Percentiles rank a stretch among this genome's conserved stretches.
These are phyloP conservation scores for Boletus sp. DNA, from an alignment of 768 basidiomycete species.

Conservation along the genomic window DNA sequence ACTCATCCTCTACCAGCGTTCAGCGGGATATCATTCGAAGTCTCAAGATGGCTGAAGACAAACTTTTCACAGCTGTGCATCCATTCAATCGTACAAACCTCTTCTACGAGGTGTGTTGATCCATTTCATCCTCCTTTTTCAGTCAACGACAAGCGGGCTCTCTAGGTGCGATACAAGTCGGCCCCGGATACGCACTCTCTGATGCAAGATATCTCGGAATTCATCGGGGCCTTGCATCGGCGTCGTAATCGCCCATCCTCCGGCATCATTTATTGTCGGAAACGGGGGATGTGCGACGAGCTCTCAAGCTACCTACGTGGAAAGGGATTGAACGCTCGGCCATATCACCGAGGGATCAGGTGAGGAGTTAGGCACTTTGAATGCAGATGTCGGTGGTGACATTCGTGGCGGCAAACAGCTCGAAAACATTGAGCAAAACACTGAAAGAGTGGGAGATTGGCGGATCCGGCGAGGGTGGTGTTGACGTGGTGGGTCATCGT, in stretches of 20 bases:
- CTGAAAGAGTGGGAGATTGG: conserved; percentile 60
- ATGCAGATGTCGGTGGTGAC: neutral
- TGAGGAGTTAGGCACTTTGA: conserved; percentile 25
- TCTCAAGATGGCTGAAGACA: conserved; percentile 54
- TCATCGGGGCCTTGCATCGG: conserved; percentile 59
- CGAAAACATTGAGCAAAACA: conserved; percentile 47
- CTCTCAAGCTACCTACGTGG: conserved; percentile 60
- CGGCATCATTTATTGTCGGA: conserved; percentile 80
- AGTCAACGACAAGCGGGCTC: neutral
- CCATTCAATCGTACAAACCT: conserved; percentile 81
- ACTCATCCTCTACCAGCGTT: conserved; percentile 45
- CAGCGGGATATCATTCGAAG: conserved; percentile 68
- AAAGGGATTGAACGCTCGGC: conserved; percentile 62
- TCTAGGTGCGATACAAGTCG: conserved; percentile 61
- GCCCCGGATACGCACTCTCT: conserved; percentile 48
- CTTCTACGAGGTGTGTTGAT: conserved; percentile 64
- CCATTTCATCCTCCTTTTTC: neutral
- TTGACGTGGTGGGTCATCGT: conserved; percentile 55
- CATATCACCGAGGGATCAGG: conserved; percentile 75
- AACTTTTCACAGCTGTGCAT: conserved; percentile 62
- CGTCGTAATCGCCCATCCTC: conserved; percentile 58
- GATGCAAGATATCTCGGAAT: conserved; percentile 64
- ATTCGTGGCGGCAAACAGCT: conserved; percentile 28
- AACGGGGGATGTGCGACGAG: conserved; percentile 60
- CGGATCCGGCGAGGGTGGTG: conserved; percentile 46